Conservation (phyloP, 257 asterid species). For the Lycium ferocissimum region DNA sequence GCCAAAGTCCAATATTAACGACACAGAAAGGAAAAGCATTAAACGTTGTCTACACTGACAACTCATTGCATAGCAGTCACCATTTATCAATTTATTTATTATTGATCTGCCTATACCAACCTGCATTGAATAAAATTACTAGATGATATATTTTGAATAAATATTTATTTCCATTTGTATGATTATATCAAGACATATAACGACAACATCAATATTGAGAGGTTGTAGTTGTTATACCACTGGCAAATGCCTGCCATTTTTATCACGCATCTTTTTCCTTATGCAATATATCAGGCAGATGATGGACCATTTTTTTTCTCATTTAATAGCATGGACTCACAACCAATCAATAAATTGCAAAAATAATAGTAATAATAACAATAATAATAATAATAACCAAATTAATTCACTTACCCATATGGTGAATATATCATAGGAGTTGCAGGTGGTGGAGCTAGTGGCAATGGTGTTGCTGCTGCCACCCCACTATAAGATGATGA, state of each 20-base stretch:
- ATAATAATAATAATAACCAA: too few relatives aligned
- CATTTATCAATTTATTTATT: constrained; percentile 48
- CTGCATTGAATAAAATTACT: constrained; percentile 52
- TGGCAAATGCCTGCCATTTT: constrained; percentile 54
- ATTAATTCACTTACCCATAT: constrained; percentile 69
- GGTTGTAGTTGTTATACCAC: constrained; percentile 44
- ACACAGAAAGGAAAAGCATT: constrained; percentile 35
- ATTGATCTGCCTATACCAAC: constrained; percentile 64
- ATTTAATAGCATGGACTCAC: constrained; percentile 44
- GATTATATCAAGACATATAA: constrained; percentile 25
- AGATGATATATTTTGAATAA: background rate
- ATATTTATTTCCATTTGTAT: constrained; percentile 14
- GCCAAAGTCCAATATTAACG: background rate
- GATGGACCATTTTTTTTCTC: constrained; percentile 51
- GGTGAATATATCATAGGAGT: constrained; percentile 81
- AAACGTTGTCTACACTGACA: constrained; percentile 47
- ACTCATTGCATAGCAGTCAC: constrained; percentile 37
- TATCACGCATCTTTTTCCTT: constrained; percentile 44
- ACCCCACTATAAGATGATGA: constrained; percentile 59
- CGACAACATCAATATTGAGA: constrained; percentile 42
- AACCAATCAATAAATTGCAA: constrained; percentile 27
- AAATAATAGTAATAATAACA: background rate
- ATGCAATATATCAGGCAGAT: constrained; percentile 47
- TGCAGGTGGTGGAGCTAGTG: constrained; percentile 59
- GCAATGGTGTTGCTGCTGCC: constrained; percentile 47